Conservation (phyloP, 1,139 yeast species). For the Zygosaccharomyces pseudobailii region DNA sequence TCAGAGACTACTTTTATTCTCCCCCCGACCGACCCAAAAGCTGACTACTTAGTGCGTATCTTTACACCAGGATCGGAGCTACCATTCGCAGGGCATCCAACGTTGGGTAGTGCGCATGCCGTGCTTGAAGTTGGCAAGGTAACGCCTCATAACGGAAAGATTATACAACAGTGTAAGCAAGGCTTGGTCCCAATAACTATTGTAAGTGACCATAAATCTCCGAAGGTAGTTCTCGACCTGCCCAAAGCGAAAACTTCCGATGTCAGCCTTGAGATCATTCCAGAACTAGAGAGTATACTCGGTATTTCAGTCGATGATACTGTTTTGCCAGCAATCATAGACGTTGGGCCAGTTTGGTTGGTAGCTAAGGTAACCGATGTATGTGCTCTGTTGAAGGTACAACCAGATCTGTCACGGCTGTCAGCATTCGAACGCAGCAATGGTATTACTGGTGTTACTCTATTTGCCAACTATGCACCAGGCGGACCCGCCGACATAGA, state of each 20-base stretch:
- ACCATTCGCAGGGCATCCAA: constrained; percentile 62
- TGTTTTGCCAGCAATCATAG: constrained; percentile 21
- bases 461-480: constrained; percentile 37
- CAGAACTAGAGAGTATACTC: constrained; percentile 15
- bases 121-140: constrained; percentile 35
- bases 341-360: constrained; percentile 44
- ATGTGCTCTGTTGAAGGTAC: constrained; percentile 32
- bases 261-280: constrained; percentile 26
- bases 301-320: constrained; percentile 29
- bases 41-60: constrained; percentile 46
- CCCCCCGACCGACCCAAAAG: constrained; percentile 36
- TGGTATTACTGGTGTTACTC: constrained; percentile 35
- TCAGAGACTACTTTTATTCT: constrained; percentile 52
- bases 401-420: constrained; percentile 34
- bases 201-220: constrained; percentile 12
- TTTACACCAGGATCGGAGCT: constrained; percentile 45
- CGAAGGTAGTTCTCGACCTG: constrained; percentile 25
- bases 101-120: constrained; percentile 48
- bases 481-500: constrained; percentile 24
- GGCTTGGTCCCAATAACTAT: constrained; percentile 40
- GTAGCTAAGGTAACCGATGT: constrained; percentile 35
- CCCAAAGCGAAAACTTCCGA: constrained; percentile 19
- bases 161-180: constrained; percentile 43
- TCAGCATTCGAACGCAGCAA: constrained; percentile 18
- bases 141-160: constrained; percentile 25